Evolutionary conservation across 2,329 filamentous ascomycete species (phyloP), one percentile per base, ranked within the genome.

Genomic region (Alternaria triticimaculans): DNA sequence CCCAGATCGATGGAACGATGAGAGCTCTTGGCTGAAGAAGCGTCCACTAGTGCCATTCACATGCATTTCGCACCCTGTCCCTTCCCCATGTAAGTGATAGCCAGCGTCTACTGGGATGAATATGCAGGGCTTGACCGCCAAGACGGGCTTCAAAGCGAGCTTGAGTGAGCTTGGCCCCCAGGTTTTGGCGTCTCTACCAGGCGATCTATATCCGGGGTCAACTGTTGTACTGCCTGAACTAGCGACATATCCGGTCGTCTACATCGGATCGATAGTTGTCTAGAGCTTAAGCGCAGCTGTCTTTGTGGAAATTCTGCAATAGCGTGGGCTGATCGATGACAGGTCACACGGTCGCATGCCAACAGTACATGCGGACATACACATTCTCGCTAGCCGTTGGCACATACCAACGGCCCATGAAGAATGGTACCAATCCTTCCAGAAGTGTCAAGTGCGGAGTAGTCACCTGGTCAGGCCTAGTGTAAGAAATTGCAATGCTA

Each of bases 361-460:
- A 65, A 58, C 57, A 48, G 58, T 61, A 60, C 48, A 51, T 53
- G 66, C 58, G 67, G 59, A 61, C 51, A 56, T 49, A 54, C 30
- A 28, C 33, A 60, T 54, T 41, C 33, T 45, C 54, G 41, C 60
- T 54, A 55, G 60, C 57, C 45, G 44, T 58, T 50, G 54, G 43
- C 61, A 65, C 54, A 50, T 46, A 63, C 54, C 43, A 62, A 56
- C 64, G 49, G 63, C 62, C 67, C 69, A 61, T 71, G 60, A 66
- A 58, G 51, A 64, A 44, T 56, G 53, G 58, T 20, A 56, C 63
- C 57, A 67, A 74, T 73, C 70, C 71, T 77, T 78, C 75, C 74
- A 73, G 72, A 77, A 77, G 64, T 61, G 64, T 72, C 65, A 69
- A 67, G 68, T 69, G 66, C 76, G 76, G 76, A 77, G 76, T 26